These are phyloP conservation scores for Sarocladium brachiariae DNA, from an alignment of 2,329 filamentous ascomycete genomes.

Conservation along the genomic window DNA sequence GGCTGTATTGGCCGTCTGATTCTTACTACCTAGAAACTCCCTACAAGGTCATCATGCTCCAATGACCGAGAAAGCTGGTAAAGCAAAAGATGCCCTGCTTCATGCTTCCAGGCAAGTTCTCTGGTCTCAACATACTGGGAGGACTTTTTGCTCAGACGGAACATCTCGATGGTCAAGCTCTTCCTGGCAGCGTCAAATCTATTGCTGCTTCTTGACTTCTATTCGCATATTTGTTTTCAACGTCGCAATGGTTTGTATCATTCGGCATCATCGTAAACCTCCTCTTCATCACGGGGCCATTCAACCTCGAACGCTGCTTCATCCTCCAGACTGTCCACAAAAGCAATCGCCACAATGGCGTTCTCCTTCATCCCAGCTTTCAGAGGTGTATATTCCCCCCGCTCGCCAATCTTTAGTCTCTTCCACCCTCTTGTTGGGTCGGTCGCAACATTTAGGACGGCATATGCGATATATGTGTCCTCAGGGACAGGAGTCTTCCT, in stretches of 20 bases:
- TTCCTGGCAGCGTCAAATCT: no score
- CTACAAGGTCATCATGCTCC: no score
- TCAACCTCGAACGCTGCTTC: slow-evolving; percentile 38
- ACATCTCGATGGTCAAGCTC: no score
- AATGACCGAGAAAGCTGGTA: no score
- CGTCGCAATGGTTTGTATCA: slow-evolving; percentile 1
- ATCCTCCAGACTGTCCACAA: slow-evolving; percentile 34
- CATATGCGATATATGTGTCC: slow-evolving; percentile 39
- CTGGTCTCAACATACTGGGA: no score
- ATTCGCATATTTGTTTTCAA: no score
- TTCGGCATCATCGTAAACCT: slow-evolving; percentile 17
- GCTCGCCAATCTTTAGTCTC: slow-evolving; percentile 30
- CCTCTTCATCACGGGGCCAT: slow-evolving; percentile 37
- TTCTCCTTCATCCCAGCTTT: slow-evolving; percentile 40
- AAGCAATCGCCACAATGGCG: slow-evolving; percentile 41
- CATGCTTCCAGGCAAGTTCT: no score
- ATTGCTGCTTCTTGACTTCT: no score
- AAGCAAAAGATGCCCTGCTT: no score
- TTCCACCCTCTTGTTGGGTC: slow-evolving; percentile 45
- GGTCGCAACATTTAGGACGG: slow-evolving; percentile 33
- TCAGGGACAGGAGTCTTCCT: slow-evolving; percentile 33
- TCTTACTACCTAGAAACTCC: no score
- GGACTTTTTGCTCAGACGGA: no score
- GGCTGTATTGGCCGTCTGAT: no score
- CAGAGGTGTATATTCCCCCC: slow-evolving; percentile 31